Evolutionary conservation across 1,139 yeast genomes (phyloP).

Genomic region (Casaregolazyma suthepensis): DNA sequence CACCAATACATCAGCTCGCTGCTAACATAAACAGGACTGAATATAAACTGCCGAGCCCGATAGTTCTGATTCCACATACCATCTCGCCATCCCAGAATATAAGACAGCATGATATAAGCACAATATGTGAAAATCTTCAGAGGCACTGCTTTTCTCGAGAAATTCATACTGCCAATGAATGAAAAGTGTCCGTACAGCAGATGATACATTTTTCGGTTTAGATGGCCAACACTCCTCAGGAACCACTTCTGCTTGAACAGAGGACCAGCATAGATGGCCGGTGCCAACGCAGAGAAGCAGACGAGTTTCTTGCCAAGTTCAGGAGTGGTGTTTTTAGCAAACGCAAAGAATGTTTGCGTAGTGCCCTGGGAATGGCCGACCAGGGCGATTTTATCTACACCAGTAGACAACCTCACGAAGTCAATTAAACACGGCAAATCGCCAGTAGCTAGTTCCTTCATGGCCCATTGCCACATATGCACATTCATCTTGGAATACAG

Average conservation of each 20-base stretch:
- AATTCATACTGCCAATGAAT: conserved; percentile 31
- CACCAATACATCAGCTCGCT: conserved; percentile 88
- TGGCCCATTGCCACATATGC: conserved; percentile 70
- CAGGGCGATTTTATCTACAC: conserved; percentile 47
- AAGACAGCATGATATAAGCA: conserved; percentile 77
- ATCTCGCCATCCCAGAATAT: conserved; percentile 81
- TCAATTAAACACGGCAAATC: conserved; percentile 73
- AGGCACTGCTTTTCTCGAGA: conserved; percentile 35
- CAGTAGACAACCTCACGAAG: conserved; percentile 44
- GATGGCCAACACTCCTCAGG: conserved; percentile 37
- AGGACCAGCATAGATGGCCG: conserved; percentile 84
- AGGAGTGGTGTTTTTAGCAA: conserved; percentile 31
- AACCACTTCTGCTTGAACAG: conserved; percentile 47
- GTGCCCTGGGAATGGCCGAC: conserved; percentile 94
- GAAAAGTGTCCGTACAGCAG: conserved; percentile 48
- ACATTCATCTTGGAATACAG: conserved; percentile 42
- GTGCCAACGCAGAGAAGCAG: conserved; percentile 72
- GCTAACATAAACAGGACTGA: conserved; percentile 81
- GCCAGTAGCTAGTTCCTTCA: conserved; percentile 65
- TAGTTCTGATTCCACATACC: conserved; percentile 64
- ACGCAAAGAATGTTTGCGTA: conserved; percentile 65
- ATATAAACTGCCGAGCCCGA: conserved; percentile 68
- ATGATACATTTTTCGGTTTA: conserved; percentile 23
- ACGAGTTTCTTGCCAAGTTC: conserved; percentile 46
- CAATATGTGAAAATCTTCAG: conserved; percentile 49